Percentiles rank a stretch among this genome's conserved stretches.
phyloP scores from a whole-genome alignment of 2,329 filamentous ascomycete genomes.

The Nothopassalora personata region DNA sequence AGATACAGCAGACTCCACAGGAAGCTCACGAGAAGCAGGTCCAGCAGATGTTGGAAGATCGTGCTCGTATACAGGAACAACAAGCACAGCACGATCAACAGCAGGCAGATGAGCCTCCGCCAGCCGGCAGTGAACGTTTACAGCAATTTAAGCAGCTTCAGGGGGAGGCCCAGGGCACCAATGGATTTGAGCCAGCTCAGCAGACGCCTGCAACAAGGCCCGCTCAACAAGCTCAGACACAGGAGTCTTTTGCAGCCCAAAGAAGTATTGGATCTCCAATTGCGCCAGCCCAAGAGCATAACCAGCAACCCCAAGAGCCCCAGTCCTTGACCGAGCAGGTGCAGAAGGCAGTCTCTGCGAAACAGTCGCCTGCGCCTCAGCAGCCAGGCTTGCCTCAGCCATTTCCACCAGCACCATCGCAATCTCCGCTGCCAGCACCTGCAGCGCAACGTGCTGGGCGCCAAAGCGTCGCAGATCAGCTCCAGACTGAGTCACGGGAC shows the following conservation, averaged over 20 bases:
- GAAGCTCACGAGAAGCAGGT: conserved; percentile 52
- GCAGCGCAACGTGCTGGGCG: conserved; percentile 72
- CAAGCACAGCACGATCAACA: conserved; percentile 51
- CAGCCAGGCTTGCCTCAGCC: conserved; percentile 68
- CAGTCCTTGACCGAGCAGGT: conserved; percentile 79
- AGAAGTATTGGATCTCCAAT: conserved; percentile 21
- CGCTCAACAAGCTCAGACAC: conserved; percentile 18
- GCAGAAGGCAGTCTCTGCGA: conserved; percentile 63
- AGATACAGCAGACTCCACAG: conserved; percentile 32
- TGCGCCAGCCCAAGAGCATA: conserved; percentile 5
- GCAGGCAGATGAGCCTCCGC: conserved; percentile 44
- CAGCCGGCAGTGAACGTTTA: conserved; percentile 57
- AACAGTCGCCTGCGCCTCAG: conserved; percentile 49
- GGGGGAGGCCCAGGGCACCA: conserved; percentile 31
- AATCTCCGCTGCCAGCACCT: conserved; percentile 79
- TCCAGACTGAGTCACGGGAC: conserved; percentile 61
- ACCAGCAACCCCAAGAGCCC: conserved; percentile 40
- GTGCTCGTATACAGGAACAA: conserved; percentile 56
- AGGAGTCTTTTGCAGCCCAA: conserved; percentile 18
- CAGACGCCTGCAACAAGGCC: conserved; percentile 32
- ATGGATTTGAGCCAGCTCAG: conserved; percentile 17
- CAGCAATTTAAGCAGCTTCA: conserved; percentile 79
- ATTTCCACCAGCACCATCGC: conserved; percentile 64
- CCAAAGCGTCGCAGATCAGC: conserved; percentile 74
- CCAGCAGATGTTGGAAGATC: conserved; percentile 56